These are phyloP conservation scores for Acanthamoeba lenticulata DNA, from an alignment of 208 protist genomes.

Conservation along the genomic window DNA sequence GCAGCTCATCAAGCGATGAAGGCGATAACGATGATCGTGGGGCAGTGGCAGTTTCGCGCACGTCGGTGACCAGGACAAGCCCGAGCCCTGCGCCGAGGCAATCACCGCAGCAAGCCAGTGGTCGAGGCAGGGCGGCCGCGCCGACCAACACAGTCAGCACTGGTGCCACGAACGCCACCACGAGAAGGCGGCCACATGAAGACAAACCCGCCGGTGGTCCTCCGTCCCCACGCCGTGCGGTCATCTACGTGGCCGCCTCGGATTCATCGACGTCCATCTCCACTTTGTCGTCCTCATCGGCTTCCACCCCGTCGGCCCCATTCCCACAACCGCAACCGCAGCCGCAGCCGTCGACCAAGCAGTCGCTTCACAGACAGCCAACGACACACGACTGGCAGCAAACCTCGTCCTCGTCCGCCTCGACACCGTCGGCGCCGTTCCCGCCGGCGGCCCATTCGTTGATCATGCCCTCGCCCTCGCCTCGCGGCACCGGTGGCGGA, in stretches of 20 bases:
- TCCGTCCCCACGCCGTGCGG: not conserved
- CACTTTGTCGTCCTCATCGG: not conserved
- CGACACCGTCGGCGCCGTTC: not conserved
- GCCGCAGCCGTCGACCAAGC: no score
- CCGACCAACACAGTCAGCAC: not conserved
- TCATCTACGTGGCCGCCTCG: not conserved
- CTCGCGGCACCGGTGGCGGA: not conserved
- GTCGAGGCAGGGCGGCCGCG: no score
- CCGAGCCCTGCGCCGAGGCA: no score
- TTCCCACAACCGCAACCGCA: no score
- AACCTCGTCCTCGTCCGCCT: no score
- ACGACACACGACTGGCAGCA: no score
- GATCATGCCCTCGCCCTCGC: not conserved
- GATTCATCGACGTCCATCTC: not conserved
- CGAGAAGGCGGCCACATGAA: no score
- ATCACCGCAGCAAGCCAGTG: no score
- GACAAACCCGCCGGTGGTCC: not conserved
- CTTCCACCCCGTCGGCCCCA: no score
- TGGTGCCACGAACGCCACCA: not conserved
- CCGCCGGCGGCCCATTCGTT: not conserved
- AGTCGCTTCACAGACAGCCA: no score
- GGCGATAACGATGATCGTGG: not conserved
- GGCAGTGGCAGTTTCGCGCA: no score
- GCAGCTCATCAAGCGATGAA: not conserved
- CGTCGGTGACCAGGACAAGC: no score